phyloP scores from a whole-genome alignment of 768 basidiomycete species.

The Panus rudis region DNA sequence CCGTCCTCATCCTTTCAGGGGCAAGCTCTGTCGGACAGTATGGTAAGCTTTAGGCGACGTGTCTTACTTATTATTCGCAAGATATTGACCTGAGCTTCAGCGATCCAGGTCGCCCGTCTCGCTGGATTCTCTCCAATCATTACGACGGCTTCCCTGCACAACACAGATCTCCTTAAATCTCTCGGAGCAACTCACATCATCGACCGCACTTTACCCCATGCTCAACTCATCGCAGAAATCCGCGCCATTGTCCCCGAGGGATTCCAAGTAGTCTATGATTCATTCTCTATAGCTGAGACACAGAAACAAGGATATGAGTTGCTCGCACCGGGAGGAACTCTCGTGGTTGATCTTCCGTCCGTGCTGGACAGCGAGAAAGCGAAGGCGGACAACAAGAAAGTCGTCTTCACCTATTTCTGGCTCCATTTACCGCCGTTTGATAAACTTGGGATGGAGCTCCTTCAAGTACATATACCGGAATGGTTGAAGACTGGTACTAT shows the following conservation, averaged over 20 bases:
- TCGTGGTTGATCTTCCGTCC: too few species aligned
- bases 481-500: constrained; percentile 8
- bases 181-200: constrained; percentile 19
- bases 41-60: constrained; percentile 18
- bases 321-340: constrained; percentile 31
- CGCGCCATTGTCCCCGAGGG: constrained; percentile 8
- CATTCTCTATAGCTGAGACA: constrained; percentile 31
- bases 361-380: too few species aligned
- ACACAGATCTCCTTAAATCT: constrained; percentile 13
- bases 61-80: not conserved
- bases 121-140: constrained; percentile 16
- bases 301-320: constrained; percentile 30
- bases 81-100: constrained; percentile 4
- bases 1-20: constrained; percentile 21
- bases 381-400: too few species aligned
- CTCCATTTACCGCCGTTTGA: constrained; percentile 4
- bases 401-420: constrained; percentile 6
- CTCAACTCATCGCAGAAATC: constrained; percentile 4
- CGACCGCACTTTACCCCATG: constrained; percentile 7
- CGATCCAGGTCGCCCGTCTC: constrained; percentile 14
- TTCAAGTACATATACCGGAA: constrained; percentile 1
- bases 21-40: constrained; percentile 22
- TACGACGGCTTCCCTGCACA: constrained; percentile 9
- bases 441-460: constrained; percentile 3
- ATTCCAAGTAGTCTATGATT: constrained; percentile 23